phyloP scores from a whole-genome alignment of 140 eudicot genomes.

The Cichorium intybus region DNA sequence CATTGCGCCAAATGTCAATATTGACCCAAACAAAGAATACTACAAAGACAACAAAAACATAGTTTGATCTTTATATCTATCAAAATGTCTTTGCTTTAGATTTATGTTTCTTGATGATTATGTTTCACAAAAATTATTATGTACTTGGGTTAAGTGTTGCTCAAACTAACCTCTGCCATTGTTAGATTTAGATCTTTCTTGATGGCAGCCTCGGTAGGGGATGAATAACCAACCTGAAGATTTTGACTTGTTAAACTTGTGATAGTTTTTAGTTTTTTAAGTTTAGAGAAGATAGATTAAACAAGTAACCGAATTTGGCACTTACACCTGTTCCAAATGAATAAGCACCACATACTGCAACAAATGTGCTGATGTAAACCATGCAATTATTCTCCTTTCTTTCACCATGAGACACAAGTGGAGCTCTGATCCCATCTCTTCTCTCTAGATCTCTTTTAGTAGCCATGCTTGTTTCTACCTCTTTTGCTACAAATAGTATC shows the following conservation, averaged over 20 bases:
- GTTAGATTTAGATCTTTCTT: constrained; percentile 33
- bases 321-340: constrained; percentile 88
- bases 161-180: constrained; percentile 26
- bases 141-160: constrained; percentile 3
- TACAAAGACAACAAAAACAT: constrained; percentile 27
- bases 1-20: constrained; percentile 90
- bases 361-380: constrained; percentile 80
- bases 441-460: constrained; percentile 9
- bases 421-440: constrained; percentile 36
- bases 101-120: neutral
- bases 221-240: constrained; percentile 38
- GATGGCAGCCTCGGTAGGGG: constrained; percentile 33
- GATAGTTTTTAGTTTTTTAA: neutral
- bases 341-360: constrained; percentile 87
- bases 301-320: neutral
- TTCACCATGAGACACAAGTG: constrained; percentile 38
- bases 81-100: neutral
- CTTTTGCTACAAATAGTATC: constrained; percentile 2
- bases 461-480: constrained; percentile 18
- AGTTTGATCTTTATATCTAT: neutral
- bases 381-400: constrained; percentile 39
- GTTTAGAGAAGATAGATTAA: neutral
- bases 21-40: constrained; percentile 85
- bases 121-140: neutral
- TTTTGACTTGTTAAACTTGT: constrained; percentile 7